Conservation (phyloP, 352 stramenopile genomes). For the Phytophthora aleatoria region DNA sequence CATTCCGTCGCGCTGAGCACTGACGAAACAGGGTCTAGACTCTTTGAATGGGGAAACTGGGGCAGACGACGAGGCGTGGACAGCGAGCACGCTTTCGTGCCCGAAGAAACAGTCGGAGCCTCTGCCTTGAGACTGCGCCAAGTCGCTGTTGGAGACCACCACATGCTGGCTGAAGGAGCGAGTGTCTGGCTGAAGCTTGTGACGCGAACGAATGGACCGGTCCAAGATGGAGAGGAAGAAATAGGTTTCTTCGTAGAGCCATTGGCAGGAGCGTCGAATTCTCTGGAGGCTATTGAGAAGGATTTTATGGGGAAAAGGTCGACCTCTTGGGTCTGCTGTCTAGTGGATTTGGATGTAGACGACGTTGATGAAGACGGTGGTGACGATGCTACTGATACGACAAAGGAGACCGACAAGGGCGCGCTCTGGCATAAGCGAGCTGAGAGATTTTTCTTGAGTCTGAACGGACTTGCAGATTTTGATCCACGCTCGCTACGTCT, state of each 20-base stretch:
- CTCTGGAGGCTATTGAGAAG: constrained; percentile 29
- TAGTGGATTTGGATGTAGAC: constrained; percentile 63
- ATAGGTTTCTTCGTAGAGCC: constrained; percentile 33
- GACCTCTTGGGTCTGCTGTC: constrained; percentile 29
- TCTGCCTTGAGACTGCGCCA: constrained; percentile 43
- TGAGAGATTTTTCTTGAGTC: constrained; percentile 19
- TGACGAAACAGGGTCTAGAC: constrained; percentile 25
- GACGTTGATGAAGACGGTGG: constrained; percentile 44
- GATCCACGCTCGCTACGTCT: constrained; percentile 23
- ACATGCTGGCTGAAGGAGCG: constrained; percentile 60
- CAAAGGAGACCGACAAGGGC: constrained; percentile 21
- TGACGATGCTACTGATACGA: constrained; percentile 12
- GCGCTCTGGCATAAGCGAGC: constrained; percentile 33
- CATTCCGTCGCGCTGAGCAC: constrained; percentile 56
- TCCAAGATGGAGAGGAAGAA: constrained; percentile 21
- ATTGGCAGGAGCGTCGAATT: constrained; percentile 28
- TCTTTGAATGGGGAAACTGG: constrained; percentile 83
- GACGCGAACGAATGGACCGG: constrained; percentile 11
- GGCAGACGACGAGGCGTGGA: constrained; percentile 56
- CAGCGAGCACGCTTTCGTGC: constrained; percentile 61
- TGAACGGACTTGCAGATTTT: constrained; percentile 27
- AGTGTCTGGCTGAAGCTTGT: constrained; percentile 66
- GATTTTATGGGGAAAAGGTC: constrained; percentile 19
- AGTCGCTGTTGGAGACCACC: constrained; percentile 55
- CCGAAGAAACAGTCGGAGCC: constrained; percentile 37